Conservation (phyloP, 2,329 filamentous ascomycete genomes). For the Penicillium sp. region DNA sequence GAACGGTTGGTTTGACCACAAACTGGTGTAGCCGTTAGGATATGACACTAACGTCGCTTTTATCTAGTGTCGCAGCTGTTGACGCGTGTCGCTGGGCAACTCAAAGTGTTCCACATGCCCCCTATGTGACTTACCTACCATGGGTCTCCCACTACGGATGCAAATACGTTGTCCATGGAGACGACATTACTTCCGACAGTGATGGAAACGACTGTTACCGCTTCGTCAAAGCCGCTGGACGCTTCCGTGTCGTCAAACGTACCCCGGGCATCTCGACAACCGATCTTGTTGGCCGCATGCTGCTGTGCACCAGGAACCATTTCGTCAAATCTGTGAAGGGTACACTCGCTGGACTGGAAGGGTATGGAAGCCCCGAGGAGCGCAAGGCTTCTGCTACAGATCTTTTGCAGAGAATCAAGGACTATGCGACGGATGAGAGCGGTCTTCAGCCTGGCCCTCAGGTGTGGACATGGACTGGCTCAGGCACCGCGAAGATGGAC, state of each 20-base stretch:
- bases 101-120: conserved; percentile 75
- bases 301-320: conserved; percentile 90
- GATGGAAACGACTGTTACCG: conserved; percentile 95
- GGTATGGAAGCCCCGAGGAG: conserved; percentile 68
- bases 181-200: conserved; percentile 95
- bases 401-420: conserved; percentile 73
- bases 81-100: conserved; percentile 96
- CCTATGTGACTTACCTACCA: conserved; percentile 88
- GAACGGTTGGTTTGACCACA: conserved; percentile 63
- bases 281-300: conserved; percentile 95
- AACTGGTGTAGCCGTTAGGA: neutral
- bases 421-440: conserved; percentile 85
- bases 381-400: conserved; percentile 61
- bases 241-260: conserved; percentile 95
- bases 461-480: conserved; percentile 76
- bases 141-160: conserved; percentile 97
- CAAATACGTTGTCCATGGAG: conserved; percentile 92
- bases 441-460: conserved; percentile 75
- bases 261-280: conserved; percentile 97
- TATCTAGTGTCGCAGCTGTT: conserved; percentile 73
- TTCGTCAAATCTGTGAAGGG: conserved; percentile 80
- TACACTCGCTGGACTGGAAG: conserved; percentile 68
- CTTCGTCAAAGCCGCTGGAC: conserved; percentile 88
- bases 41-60: neutral
- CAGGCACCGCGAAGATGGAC: conserved; percentile 36